Evolutionary conservation across 2,329 filamentous ascomycete species (phyloP).

Genomic region (Epichloe brachyelytri): DNA sequence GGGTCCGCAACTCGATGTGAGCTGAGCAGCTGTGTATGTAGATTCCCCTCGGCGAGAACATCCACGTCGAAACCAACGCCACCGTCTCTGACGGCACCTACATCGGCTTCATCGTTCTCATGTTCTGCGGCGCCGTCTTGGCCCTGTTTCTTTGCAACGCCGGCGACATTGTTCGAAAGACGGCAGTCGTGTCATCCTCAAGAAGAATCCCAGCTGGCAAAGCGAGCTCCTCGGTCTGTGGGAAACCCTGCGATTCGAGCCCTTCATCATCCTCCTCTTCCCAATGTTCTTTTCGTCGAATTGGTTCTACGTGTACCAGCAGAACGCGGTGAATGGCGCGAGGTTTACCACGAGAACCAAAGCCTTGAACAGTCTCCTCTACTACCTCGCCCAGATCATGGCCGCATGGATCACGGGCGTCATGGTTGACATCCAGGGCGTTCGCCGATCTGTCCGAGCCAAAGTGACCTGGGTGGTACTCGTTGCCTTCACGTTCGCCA

Average conservation of each 20-base stretch:
- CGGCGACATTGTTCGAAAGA: slow-evolving; percentile 60
- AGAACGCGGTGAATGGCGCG: slow-evolving; percentile 43
- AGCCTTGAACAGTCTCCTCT: slow-evolving; percentile 40
- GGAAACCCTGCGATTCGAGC: slow-evolving; percentile 57
- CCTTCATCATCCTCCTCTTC: slow-evolving; percentile 53
- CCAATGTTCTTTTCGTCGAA: slow-evolving; percentile 44
- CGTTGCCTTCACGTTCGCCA: slow-evolving; percentile 56
- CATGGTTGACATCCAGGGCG: slow-evolving; percentile 51
- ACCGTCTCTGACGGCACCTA: slow-evolving; percentile 69
- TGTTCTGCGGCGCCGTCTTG: slow-evolving; percentile 56
- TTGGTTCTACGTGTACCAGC: slow-evolving; percentile 44
- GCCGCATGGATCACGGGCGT: slow-evolving; percentile 35
- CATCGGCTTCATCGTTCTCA: slow-evolving; percentile 76
- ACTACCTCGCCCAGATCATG: slow-evolving; percentile 45
- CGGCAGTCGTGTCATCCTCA: slow-evolving; percentile 68
- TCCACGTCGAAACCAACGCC: slow-evolving; percentile 34
- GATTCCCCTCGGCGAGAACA: slow-evolving; percentile 57
- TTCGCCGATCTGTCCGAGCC: slow-evolving; percentile 59
- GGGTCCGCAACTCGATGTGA: too few relatives aligned
- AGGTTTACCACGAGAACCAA: slow-evolving; percentile 42
- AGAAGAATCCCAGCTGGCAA: slow-evolving; percentile 83
- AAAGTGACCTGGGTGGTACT: slow-evolving; percentile 54
- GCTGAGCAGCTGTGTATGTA: background rate
- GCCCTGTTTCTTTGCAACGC: slow-evolving; percentile 60
- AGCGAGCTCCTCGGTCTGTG: slow-evolving; percentile 66